Evolutionary conservation across 2,329 filamentous ascomycete species (phyloP).

Genomic region (Tolypocladium pustulatum): DNA sequence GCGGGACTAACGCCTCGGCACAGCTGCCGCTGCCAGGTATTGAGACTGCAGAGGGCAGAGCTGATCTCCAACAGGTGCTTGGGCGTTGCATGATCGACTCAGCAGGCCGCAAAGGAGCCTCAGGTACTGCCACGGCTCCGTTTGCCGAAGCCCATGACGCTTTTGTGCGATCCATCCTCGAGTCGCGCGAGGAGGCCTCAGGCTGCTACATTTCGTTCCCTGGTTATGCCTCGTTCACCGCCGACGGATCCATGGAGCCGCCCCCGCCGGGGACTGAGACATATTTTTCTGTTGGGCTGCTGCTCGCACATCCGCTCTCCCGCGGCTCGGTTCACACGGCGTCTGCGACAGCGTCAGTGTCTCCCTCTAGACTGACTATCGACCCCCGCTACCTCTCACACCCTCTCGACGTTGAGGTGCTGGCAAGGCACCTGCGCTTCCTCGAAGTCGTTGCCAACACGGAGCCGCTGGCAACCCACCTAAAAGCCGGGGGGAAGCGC

Average conservation of each 20-base stretch:
- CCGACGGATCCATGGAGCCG: not conserved
- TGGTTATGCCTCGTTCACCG: not conserved
- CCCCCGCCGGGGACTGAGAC: not conserved
- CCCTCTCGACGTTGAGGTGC: not conserved
- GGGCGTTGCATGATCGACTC: not conserved
- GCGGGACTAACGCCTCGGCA: not conserved
- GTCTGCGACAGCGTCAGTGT: not conserved
- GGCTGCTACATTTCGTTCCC: not conserved
- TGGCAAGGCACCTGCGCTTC: not conserved
- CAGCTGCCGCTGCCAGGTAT: not conserved
- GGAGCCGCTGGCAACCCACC: not conserved
- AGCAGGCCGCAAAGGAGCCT: not conserved
- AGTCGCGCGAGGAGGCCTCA: not conserved
- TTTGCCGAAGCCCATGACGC: not conserved
- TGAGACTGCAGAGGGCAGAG: not conserved
- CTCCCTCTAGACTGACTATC: not conserved
- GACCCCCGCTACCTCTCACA: not conserved
- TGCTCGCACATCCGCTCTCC: not conserved
- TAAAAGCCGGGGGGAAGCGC: not conserved
- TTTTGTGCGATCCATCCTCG: not conserved
- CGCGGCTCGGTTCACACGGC: not conserved
- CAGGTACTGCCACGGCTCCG: not conserved
- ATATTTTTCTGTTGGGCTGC: not conserved
- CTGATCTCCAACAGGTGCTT: not conserved
- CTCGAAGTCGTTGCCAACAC: not conserved